Percentiles rank a stretch among this genome's conserved stretches.
These are phyloP conservation scores for Colletotrichum sp. DNA, from an alignment of 2,329 filamentous ascomycete genomes.

Conservation along the genomic window DNA sequence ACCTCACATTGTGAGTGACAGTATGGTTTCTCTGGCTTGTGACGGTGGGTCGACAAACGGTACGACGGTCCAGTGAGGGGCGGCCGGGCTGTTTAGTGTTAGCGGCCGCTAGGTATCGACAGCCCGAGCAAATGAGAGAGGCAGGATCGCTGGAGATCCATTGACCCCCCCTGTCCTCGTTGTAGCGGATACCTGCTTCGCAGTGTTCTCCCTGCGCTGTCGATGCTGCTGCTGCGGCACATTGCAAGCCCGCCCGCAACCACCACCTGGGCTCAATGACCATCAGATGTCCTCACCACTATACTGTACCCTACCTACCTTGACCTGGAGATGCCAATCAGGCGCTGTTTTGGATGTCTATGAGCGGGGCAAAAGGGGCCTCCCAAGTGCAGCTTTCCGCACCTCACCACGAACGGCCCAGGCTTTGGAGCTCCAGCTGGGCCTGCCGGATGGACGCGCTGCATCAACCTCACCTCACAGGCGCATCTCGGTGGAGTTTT, in stretches of 20 bases:
- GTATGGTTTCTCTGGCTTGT: slow-evolving; percentile 3
- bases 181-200: not conserved
- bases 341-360: not conserved
- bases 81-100: not conserved
- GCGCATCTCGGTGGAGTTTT: not conserved
- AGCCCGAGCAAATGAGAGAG: slow-evolving; percentile 3
- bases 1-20: not conserved
- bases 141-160: slow-evolving; percentile 2
- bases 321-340: slow-evolving; percentile 1
- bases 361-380: not conserved
- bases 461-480: not conserved
- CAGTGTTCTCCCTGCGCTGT: not conserved
- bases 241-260: not conserved
- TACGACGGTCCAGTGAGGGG: not conserved
- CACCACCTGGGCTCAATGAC: not conserved
- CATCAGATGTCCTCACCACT: not conserved
- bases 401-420: not conserved
- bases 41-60: not conserved
- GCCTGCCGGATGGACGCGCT: not conserved
- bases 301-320: not conserved
- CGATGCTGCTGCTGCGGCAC: not conserved
- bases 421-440: not conserved
- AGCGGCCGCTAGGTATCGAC: not conserved
- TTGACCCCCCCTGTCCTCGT: not conserved
- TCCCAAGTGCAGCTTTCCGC: slow-evolving; percentile 12